These are phyloP conservation scores for Ophiostoma novo-ulmi DNA, from an alignment of 2,329 filamentous ascomycete genomes.

Conservation along the genomic window DNA sequence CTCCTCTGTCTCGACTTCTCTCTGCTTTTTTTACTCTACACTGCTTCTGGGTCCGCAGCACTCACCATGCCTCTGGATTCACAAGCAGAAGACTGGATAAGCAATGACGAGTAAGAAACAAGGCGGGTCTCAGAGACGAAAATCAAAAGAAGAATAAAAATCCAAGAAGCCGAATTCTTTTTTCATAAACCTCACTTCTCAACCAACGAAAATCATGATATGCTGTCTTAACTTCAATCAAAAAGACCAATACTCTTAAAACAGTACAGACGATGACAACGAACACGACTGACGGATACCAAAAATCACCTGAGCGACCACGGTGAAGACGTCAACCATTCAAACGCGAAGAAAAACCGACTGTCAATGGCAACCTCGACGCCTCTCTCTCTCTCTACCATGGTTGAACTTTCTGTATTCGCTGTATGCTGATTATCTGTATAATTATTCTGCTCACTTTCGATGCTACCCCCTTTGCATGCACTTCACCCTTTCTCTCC, in stretches of 20 bases:
- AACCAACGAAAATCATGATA: not conserved
- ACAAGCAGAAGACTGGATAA: slow-evolving; percentile 12
- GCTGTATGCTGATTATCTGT: not conserved
- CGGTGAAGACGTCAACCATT: not conserved
- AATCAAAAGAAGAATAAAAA: slow-evolving; percentile 17
- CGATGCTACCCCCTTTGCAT: not conserved
- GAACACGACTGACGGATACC: not conserved
- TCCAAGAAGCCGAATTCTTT: not conserved
- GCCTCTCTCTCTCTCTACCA: not conserved
- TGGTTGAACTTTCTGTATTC: slow-evolving; percentile 1
- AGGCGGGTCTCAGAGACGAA: slow-evolving; percentile 3
- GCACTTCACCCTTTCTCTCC: not conserved
- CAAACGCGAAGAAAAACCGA: not conserved
- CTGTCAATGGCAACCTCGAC: not conserved
- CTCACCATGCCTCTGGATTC: not conserved
- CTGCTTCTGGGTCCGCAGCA: not conserved
- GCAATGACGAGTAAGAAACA: slow-evolving; percentile 14
- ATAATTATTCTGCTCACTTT: not conserved
- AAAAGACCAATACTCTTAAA: not conserved
- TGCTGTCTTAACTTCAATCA: not conserved
- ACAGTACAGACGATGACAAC: not conserved
- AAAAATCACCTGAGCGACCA: not conserved
- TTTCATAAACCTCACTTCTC: not conserved
- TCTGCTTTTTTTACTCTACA: not conserved
- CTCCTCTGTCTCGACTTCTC: slow-evolving; percentile 5